phyloP scores from a whole-genome alignment of 352 stramenopile genomes.

The Pythium aquatile region DNA sequence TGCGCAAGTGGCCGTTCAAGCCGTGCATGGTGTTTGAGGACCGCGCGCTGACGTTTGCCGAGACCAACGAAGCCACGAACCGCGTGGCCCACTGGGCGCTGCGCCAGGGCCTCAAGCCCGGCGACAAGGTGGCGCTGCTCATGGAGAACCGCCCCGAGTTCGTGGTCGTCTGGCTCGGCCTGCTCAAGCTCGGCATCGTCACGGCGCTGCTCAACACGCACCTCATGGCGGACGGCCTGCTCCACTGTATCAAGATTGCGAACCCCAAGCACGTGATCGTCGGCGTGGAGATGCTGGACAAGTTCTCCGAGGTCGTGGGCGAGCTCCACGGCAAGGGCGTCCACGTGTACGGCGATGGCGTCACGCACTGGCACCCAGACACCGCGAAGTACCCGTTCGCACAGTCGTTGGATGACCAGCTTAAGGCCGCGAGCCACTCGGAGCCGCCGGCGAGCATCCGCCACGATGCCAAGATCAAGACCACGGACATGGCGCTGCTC shows the following conservation, averaged over 20 bases:
- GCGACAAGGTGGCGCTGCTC: conserved; percentile 75
- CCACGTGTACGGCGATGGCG: conserved; percentile 56
- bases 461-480: conserved; percentile 32
- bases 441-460: conserved; percentile 35
- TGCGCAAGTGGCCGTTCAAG: conserved; percentile 62
- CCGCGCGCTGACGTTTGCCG: conserved; percentile 45
- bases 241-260: conserved; percentile 76
- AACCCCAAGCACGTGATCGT: conserved; percentile 66
- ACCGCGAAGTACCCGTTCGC: conserved; percentile 31
- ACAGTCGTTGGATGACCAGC: conserved; percentile 41
- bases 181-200: conserved; percentile 83
- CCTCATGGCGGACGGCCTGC: conserved; percentile 55
- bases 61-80: conserved; percentile 71
- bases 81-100: conserved; percentile 75
- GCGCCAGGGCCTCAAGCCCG: conserved; percentile 37
- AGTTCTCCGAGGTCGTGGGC: conserved; percentile 38
- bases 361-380: conserved; percentile 17
- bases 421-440: conserved; percentile 28
- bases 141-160: conserved; percentile 89
- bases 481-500: conserved; percentile 62
- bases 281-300: conserved; percentile 38
- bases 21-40: conserved; percentile 59
- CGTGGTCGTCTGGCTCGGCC: conserved; percentile 76
- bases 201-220: conserved; percentile 85
- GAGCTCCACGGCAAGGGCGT: conserved; percentile 43